Base-by-base conservation (phyloP, 148 eudicot species). In the Diospyros lotus region DNA sequence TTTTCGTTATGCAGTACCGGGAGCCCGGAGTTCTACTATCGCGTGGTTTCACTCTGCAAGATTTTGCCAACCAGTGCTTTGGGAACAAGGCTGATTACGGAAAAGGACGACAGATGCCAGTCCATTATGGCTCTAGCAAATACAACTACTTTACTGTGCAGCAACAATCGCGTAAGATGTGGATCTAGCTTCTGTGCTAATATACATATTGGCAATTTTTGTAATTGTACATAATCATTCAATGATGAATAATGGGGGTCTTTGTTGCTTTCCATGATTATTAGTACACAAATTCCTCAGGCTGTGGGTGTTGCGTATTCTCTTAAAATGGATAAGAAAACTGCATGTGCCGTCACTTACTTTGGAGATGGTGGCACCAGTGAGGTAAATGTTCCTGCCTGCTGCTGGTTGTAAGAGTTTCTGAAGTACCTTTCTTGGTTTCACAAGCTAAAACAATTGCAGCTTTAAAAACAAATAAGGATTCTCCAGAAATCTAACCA, bases 251-350 rank as follows among this genome's bases (percentile, higher is more conserved):
- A 28, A 28, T 28, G 0, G 28, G 28, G 28, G 28, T 28, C 28
- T 28, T 28, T 28, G 28, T 28, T 28, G 28, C 28, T 28, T 28
- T 28, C 28, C 28, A 28, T 28, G 28, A 28, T 28, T 28, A 0
- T 28, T 28, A 28, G 98, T n/a, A 89, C 98, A 13, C 98, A 93
- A 53, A 75, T 93, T 72, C 93, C 97, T 63, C 98, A 94, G 77
- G 98, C 98, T 50, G 96, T 87, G 41, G 98, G 98, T 71, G 98
- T 90, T 64, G 98, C 98, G 43, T 92, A 94, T 81, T 87, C 97
- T 18, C 85, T 94, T 11, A 94, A 92, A 78, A 90, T 90, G 88
- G 93, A 94, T 50, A 78, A 82, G 42, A 82, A 79, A 61, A 89
- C 90, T 66, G 90, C 93, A 42, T 94, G 98, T 78, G 87, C 80